Conservation (phyloP, 768 basidiomycete species). For the Cyclocybe cylindracea region DNA sequence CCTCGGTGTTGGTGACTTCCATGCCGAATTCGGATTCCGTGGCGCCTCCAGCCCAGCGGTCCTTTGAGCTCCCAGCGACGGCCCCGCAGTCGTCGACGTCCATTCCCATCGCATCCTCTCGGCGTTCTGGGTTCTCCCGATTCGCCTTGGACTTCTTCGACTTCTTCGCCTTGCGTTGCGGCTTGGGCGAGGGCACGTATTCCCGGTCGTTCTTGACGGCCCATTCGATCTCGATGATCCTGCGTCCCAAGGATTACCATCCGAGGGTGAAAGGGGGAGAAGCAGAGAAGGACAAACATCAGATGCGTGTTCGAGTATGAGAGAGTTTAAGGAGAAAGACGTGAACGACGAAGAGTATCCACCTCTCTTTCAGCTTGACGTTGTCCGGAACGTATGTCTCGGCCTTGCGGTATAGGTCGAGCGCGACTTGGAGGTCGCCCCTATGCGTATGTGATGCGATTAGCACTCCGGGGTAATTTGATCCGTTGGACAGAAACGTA, state of each 20-base stretch:
- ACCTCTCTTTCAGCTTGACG: slow-evolving; percentile 85
- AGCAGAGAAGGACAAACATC: slow-evolving; percentile 38
- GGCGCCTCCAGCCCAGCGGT: slow-evolving; percentile 12
- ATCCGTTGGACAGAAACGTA: slow-evolving; percentile 32
- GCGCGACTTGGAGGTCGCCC: slow-evolving; percentile 77
- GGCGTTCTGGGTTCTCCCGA: slow-evolving; percentile 24
- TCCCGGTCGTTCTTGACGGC: slow-evolving; percentile 62
- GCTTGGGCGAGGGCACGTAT: slow-evolving; percentile 63
- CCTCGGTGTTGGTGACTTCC: slow-evolving; percentile 46
- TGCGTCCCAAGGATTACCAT: slow-evolving; percentile 37
- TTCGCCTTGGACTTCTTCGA: slow-evolving; percentile 23
- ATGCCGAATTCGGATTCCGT: slow-evolving; percentile 35
- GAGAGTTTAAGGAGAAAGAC: slow-evolving; percentile 62
- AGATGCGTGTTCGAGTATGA: slow-evolving; percentile 34
- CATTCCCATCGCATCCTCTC: slow-evolving; percentile 29
- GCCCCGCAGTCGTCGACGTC: slow-evolving; percentile 25
- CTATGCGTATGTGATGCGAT: slow-evolving; percentile 33
- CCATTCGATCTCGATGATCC: slow-evolving; percentile 85
- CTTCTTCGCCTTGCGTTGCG: slow-evolving; percentile 36
- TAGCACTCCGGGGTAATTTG: not conserved
- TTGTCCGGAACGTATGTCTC: slow-evolving; percentile 86
- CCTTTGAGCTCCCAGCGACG: slow-evolving; percentile 14
- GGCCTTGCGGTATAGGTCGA: slow-evolving; percentile 82
- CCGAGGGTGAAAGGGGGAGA: slow-evolving; percentile 28
- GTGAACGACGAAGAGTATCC: slow-evolving; percentile 69